Evolutionary conservation across 2,329 filamentous ascomycete species (phyloP), one percentile per base, ranked within the genome.

Genomic region (Zymoseptoria pseudotritici): DNA sequence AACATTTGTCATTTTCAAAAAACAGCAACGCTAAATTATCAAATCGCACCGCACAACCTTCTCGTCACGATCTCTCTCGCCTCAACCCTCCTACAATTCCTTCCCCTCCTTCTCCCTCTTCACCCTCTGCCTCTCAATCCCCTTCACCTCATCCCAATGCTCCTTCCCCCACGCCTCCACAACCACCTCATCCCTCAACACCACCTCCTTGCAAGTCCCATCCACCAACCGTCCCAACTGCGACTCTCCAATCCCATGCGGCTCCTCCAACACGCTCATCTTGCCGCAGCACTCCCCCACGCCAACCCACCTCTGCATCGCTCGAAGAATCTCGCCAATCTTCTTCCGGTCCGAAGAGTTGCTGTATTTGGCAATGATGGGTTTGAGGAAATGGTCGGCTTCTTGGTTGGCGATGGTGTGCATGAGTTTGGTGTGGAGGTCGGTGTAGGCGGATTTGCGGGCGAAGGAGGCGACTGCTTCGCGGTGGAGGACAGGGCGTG

Each of bases 391-490:
- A 11, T 61, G 21, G 4, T 63, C 63, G 10, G 67, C 69, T 4
- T 55, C 65, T 10, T 66, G 65, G 51, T 66, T 65, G 8, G 54
- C 21, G 21, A 70, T 66, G 7, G 61, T 63, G 1, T 53, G 58
- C 3, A 66, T 22, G 13, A 72, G 56, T 4, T 56, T 56, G 9
- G 29, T 21, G 53, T 60, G 65, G 29, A 67, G 63, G 6, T 13
- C 7, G 2, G 57, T 54, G 61, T 64, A 71, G 6, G 70, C 66
- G 7, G 60, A 53, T 9, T 52, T 50, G 51, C 67, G 67, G 42
- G 51, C 21, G 59, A 74, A 74, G 58, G 61, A 65, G 3, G 66
- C 69, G 26, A 89, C 79, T 0, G 83, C 85, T 55, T 83, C 78
- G 0, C 78, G 66, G 0, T 80, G 78, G 1, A 87, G 76, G 4